Evolutionary conservation across 73 alveolate species (phyloP).

Genomic region (Paramecium sexaurelia): DNA sequence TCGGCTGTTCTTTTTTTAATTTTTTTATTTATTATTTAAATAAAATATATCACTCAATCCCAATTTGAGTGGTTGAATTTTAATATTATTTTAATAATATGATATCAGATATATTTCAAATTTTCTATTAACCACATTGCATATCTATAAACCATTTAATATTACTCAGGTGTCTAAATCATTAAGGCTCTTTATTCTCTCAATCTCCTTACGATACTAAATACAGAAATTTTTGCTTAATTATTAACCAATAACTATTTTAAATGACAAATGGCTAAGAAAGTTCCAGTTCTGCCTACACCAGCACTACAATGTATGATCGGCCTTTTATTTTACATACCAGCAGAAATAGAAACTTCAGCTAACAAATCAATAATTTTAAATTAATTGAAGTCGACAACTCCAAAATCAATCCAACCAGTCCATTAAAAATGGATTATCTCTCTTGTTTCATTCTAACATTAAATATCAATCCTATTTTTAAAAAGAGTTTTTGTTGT

Average conservation of each 20-base stretch:
- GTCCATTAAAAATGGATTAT: conserved; percentile 78
- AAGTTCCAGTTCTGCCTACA: conserved; percentile 93
- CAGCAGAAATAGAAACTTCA: not conserved
- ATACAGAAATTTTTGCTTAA: conserved; percentile 67
- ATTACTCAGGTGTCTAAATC: conserved; percentile 82
- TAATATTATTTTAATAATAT: not conserved
- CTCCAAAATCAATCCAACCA: conserved; percentile 93
- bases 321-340: conserved; percentile 63
- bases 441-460: conserved; percentile 15
- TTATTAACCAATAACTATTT: conserved; percentile 11
- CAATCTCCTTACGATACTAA: conserved; percentile 85
- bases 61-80: not conserved
- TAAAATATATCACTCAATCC: not conserved
- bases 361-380: conserved; percentile 73
- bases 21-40: not conserved
- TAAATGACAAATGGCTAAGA: conserved; percentile 73
- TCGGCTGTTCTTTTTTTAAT: conserved; percentile 53
- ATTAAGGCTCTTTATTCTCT: conserved; percentile 88
- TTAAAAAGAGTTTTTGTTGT: not conserved
- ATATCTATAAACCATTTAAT: conserved; percentile 78
- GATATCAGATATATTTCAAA: conserved; percentile 22
- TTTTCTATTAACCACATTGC: conserved; percentile 23
- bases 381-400: conserved; percentile 74
- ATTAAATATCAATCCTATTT: not conserved
- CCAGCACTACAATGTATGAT: conserved; percentile 95